phyloP scores from a whole-genome alignment of 148 eudicot species.

The Cornus kousa region DNA sequence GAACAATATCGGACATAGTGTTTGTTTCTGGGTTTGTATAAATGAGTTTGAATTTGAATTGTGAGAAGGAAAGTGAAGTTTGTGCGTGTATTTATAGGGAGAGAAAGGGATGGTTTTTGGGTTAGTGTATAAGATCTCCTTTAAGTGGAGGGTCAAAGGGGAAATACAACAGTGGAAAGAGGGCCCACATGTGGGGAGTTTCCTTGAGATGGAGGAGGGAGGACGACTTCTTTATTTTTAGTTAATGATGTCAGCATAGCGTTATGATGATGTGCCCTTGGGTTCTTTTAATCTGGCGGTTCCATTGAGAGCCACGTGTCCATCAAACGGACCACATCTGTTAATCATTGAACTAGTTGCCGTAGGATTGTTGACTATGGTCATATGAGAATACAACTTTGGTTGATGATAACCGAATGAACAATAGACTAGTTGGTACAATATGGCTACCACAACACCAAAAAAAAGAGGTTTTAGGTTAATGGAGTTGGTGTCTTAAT shows the following conservation, averaged over 20 bases:
- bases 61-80: not conserved
- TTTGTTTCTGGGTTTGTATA: not conserved
- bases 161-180: not conserved
- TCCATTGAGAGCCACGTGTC: not conserved
- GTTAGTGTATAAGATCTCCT: too few species aligned
- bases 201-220: not conserved
- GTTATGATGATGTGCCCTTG: slow-evolving; percentile 6
- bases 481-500: too few species aligned
- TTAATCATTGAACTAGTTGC: too few species aligned
- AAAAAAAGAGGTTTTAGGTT: too few species aligned
- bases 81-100: not conserved
- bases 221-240: not conserved
- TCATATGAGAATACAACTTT: too few species aligned
- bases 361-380: too few species aligned
- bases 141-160: not conserved
- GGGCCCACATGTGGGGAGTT: not conserved
- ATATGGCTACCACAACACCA: too few species aligned
- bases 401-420: too few species aligned
- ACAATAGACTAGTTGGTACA: too few species aligned
- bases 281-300: not conserved
- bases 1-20: slow-evolving; percentile 20
- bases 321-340: not conserved
- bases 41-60: not conserved
- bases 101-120: not conserved
- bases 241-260: slow-evolving; percentile 2